Conservation (phyloP, 1,139 yeast species). For the Debaryomycetaceae sp. region DNA sequence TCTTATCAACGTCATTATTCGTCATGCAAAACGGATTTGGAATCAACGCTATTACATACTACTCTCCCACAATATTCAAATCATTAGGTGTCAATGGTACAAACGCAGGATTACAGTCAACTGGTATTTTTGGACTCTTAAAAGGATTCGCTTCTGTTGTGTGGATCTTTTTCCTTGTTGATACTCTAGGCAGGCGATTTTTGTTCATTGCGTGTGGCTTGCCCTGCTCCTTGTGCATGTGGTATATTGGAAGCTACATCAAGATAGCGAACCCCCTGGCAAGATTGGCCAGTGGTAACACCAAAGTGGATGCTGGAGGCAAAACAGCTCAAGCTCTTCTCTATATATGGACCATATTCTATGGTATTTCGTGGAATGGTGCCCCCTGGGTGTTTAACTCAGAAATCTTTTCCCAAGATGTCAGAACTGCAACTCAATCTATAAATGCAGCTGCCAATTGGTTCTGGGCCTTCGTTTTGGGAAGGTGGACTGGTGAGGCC, state of each 20-base stretch:
- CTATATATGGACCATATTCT: constrained; percentile 44
- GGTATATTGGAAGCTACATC: constrained; percentile 49
- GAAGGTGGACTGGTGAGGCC: constrained; percentile 44
- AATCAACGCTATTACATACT: constrained; percentile 33
- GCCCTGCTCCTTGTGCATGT: constrained; percentile 48
- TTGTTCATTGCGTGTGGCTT: constrained; percentile 39
- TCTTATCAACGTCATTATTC: constrained; percentile 26
- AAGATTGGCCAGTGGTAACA: constrained; percentile 22
- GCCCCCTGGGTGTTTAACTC: constrained; percentile 49
- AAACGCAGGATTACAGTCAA: constrained; percentile 48
- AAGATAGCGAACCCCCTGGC: constrained; percentile 37
- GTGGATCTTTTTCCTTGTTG: constrained; percentile 47
- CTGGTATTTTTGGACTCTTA: constrained; percentile 57
- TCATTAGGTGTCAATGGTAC: constrained; percentile 29
- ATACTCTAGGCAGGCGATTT: constrained; percentile 44
- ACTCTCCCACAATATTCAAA: constrained; percentile 30
- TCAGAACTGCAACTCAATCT: constrained; percentile 42
- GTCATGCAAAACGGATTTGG: constrained; percentile 34
- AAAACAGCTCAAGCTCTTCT: constrained; percentile 47
- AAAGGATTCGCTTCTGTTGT: constrained; percentile 42
- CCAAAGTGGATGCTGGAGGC: constrained; percentile 34
- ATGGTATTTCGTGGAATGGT: constrained; percentile 45
- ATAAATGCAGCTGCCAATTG: constrained; percentile 45
- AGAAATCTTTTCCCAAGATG: constrained; percentile 42
- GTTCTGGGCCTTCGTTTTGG: constrained; percentile 51